These are phyloP conservation scores for Ampelocalamus luodianensis DNA, from an alignment of 176 grass and related monocot species.

Conservation along the genomic window DNA sequence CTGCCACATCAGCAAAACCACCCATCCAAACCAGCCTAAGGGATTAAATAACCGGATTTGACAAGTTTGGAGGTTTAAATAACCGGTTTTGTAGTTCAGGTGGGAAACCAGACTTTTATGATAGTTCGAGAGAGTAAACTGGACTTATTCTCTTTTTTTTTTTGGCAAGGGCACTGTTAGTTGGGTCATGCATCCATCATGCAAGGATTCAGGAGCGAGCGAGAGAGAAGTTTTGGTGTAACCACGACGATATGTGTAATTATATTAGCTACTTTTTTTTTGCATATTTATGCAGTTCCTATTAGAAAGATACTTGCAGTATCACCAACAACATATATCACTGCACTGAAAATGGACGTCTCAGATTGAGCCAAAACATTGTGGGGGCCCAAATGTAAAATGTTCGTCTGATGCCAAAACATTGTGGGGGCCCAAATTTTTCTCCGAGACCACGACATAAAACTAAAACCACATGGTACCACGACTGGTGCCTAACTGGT, in stretches of 20 bases:
- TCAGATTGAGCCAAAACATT: background rate
- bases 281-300: background rate
- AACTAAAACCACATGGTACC: background rate
- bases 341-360: background rate
- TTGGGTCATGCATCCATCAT: conserved; percentile 42
- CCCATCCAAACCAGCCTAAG: too few species aligned
- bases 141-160: too few species aligned
- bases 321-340: background rate
- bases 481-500: background rate
- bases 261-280: background rate
- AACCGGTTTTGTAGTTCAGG: too few species aligned
- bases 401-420: background rate
- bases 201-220: background rate
- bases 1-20: too few species aligned
- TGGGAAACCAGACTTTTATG: too few species aligned
- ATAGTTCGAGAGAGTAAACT: too few species aligned
- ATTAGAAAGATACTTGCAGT: background rate
- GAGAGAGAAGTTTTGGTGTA: background rate
- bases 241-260: background rate
- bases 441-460: background rate
- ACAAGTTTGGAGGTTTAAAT: too few species aligned
- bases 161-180: background rate
- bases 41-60: too few species aligned
- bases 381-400: too few species aligned
- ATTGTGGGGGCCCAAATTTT: background rate